These are phyloP conservation scores for Phytophthora boehmeriae DNA, from an alignment of 352 stramenopile genomes.

Conservation along the genomic window DNA sequence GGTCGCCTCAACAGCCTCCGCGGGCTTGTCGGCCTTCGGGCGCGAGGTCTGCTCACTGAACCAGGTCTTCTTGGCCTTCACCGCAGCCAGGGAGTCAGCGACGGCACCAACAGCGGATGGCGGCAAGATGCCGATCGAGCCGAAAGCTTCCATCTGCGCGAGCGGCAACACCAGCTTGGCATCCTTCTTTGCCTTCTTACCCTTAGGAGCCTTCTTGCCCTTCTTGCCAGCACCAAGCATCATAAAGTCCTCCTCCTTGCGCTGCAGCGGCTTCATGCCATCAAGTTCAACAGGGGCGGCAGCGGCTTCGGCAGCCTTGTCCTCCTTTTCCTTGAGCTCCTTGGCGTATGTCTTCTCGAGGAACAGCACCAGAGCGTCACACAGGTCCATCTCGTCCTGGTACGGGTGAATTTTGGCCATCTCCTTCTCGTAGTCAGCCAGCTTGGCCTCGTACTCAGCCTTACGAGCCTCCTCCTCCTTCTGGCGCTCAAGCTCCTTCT, in stretches of 20 bases:
- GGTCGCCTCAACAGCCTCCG: slow-evolving; percentile 21
- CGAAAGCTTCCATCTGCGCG: slow-evolving; percentile 91
- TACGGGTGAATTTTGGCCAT: slow-evolving; percentile 96
- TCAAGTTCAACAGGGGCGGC: slow-evolving; percentile 84
- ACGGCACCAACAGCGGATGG: slow-evolving; percentile 87
- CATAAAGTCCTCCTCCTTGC: slow-evolving; percentile 89
- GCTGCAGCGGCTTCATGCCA: slow-evolving; percentile 91
- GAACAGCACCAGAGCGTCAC: slow-evolving; percentile 93
- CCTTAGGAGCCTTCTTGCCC: slow-evolving; percentile 59
- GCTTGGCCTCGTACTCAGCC: slow-evolving; percentile 93
- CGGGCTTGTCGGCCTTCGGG: slow-evolving; percentile 42
- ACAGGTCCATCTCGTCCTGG: slow-evolving; percentile 96
- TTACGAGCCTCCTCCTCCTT: slow-evolving; percentile 82
- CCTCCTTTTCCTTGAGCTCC: slow-evolving; percentile 68
- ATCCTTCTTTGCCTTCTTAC: slow-evolving; percentile 84
- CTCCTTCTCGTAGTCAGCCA: slow-evolving; percentile 96
- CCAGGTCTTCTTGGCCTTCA: slow-evolving; percentile 96
- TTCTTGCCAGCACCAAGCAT: slow-evolving; percentile 72
- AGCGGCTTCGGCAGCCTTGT: slow-evolving; percentile 43
- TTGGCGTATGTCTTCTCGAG: slow-evolving; percentile 93
- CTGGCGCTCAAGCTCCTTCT: slow-evolving; percentile 85
- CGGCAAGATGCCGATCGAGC: slow-evolving; percentile 89
- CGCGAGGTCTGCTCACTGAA: slow-evolving; percentile 74
- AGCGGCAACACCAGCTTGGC: slow-evolving; percentile 81
- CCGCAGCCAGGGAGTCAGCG: slow-evolving; percentile 87